Percentiles rank a stretch among this genome's conserved stretches.
Evolutionary conservation across 1,284 basidiomycete genomes (phyloP).

Genomic region (Ganoderma lingzhi): DNA sequence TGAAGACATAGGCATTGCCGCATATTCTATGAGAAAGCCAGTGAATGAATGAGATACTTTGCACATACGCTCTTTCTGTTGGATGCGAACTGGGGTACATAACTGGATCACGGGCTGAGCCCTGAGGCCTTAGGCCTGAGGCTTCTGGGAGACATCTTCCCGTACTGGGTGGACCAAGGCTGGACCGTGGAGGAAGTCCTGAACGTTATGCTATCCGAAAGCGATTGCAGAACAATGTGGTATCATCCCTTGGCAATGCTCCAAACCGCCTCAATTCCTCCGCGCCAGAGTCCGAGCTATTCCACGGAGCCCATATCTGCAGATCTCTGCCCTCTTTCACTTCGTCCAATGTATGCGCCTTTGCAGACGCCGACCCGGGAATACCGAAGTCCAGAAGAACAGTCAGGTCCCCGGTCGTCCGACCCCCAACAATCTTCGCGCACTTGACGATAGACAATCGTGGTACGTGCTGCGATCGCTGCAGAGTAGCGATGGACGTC

Average conservation of each 20-base stretch:
- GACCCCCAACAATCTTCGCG: constrained; percentile 19
- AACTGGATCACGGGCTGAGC: too few relatives aligned
- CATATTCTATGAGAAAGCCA: too few relatives aligned
- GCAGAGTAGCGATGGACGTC: constrained; percentile 28
- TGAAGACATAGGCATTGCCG: too few relatives aligned
- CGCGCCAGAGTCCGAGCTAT: constrained; percentile 16
- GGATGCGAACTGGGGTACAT: too few relatives aligned
- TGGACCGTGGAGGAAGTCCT: too few relatives aligned
- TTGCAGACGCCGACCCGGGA: constrained; percentile 17
- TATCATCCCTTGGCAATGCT: constrained; percentile 16
- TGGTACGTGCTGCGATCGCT: constrained; percentile 33
- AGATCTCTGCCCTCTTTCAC: constrained; percentile 33
- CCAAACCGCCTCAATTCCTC: constrained; percentile 14
- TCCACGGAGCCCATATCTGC: constrained; percentile 38
- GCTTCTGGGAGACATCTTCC: too few relatives aligned
- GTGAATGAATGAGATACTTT: too few relatives aligned
- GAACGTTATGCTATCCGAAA: constrained; percentile 16
- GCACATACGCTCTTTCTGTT: too few relatives aligned
- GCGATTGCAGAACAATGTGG: constrained; percentile 18
- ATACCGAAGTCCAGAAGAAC: constrained; percentile 36
- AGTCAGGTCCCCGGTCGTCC: constrained; percentile 24
- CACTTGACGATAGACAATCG: constrained; percentile 33
- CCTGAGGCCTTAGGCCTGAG: too few relatives aligned
- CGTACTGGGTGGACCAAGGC: too few relatives aligned
- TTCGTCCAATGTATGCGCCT: constrained; percentile 31